Evolutionary conservation across 208 protist genomes (phyloP), one percentile per base, ranked within the genome.

Genomic region (Crithidia acanthocephali): DNA sequence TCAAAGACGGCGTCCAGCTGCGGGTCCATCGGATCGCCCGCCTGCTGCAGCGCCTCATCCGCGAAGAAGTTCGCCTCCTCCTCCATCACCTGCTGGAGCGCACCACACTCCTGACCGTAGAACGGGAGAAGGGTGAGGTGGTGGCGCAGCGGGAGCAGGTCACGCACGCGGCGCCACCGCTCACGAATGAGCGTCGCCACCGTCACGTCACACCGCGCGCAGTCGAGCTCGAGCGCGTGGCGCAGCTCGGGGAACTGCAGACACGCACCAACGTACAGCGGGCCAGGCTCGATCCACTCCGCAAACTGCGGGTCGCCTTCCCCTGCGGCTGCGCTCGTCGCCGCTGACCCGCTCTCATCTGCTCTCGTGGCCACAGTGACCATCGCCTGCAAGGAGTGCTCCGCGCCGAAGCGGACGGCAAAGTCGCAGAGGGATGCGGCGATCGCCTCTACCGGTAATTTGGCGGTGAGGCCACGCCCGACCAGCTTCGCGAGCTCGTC

Each of bases 401-500:
- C 51, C 0, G 91, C 78, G 22, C 91, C 91, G 35, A 90, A 93
- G 20, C 85, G 88, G 11, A 94, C 59, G 25, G 91, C 84, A 40
- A 89, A 92, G 65, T 96, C 88, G 65, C 91, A 96, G 18, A 96
- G 47, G 8, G 81, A 77, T 6, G 79, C 84, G 1, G 91, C 91
- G 27, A 83, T 81, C 37, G 78, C 70, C 74, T 93, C 85, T 0
- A 86, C 76, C 9, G 81, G 50, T 2, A 51, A 18, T 0, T 76
- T 80, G 10, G 55, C 28, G 23, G 82, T 59, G 35, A 96, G 37
- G n/a, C 80, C 85, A 0, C 79, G 71, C 3, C 71, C 76, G 1
- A 90, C 87, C n/a, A 92, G 48, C 67, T 88, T 88, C 30, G 86
- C 86, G 42, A 94, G 45, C 68, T 91, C 91, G 67, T 96, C 91